Evolutionary conservation across 2,329 filamentous ascomycete genomes (phyloP).

Genomic region (Aspergillus sp.): DNA sequence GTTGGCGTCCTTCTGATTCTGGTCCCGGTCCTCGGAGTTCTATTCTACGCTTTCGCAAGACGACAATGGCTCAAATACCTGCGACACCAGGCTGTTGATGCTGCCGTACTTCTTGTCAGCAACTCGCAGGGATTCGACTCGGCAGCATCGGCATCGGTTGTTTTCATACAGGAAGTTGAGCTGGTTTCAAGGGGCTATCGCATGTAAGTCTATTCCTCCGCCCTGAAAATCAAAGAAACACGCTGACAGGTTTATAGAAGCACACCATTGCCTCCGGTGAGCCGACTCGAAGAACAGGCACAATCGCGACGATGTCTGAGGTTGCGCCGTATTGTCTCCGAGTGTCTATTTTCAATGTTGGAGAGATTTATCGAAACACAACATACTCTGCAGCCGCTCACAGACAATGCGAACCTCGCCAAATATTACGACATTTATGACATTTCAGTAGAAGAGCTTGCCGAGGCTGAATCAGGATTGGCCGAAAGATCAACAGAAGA

Average conservation of each 20-base stretch:
- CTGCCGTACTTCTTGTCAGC: conserved; percentile 64
- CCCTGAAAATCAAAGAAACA: conserved; percentile 2
- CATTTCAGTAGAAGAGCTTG: conserved; percentile 67
- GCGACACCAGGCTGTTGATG: conserved; percentile 66
- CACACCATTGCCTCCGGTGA: conserved; percentile 85
- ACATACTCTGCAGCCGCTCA: conserved; percentile 63
- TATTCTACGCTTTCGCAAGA: conserved; percentile 67
- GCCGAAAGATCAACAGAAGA: conserved; percentile 68
- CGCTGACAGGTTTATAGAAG: conserved; percentile 53
- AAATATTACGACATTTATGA: conserved; percentile 91
- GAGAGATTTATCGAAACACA: conserved; percentile 68
- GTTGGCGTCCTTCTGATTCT: conserved; percentile 38
- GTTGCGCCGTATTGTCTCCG: conserved; percentile 70
- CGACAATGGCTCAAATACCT: conserved; percentile 79
- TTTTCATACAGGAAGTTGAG: conserved; percentile 91
- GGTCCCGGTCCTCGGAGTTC: conserved; percentile 49
- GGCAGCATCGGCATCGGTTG: conserved; percentile 68
- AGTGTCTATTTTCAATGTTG: conserved; percentile 65
- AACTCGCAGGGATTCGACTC: conserved; percentile 78
- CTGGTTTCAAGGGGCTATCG: conserved; percentile 86
- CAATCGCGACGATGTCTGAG: conserved; percentile 75
- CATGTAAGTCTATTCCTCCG: conserved; percentile 53
- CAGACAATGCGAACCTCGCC: conserved; percentile 76
- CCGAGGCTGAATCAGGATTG: conserved; percentile 63
- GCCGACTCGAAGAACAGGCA: conserved; percentile 76